These are phyloP conservation scores for Boletellus sp. DNA, from an alignment of 1,284 basidiomycete species.

Conservation along the genomic window DNA sequence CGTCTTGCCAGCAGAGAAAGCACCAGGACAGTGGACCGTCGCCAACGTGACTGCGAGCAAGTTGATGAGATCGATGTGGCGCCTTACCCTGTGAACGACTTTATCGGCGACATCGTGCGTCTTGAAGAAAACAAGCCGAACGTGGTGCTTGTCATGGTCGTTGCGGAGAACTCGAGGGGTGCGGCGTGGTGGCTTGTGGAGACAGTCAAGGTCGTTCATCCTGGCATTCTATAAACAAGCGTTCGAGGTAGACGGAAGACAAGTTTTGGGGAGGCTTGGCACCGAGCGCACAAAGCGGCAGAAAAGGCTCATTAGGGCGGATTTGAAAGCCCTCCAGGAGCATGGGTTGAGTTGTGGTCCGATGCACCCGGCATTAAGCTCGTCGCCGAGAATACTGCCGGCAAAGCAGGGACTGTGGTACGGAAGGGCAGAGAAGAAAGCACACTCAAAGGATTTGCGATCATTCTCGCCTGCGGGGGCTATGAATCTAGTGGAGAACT, in stretches of 20 bases:
- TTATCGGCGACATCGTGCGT: conserved; percentile 56
- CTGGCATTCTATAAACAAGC: conserved; percentile 64
- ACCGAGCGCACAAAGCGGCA: conserved; percentile 55
- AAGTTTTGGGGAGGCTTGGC: conserved; percentile 70
- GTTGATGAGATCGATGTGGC: conserved; percentile 52
- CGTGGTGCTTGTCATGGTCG: conserved; percentile 42
- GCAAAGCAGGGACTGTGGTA: conserved; percentile 48
- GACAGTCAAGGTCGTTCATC: conserved; percentile 49
- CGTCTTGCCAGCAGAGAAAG: conserved; percentile 64
- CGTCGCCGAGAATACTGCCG: conserved; percentile 35
- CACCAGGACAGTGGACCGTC: conserved; percentile 58
- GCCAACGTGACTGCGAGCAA: conserved; percentile 43
- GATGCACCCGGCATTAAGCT: conserved; percentile 47
- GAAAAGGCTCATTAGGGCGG: conserved; percentile 61
- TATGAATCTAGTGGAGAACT: conserved; percentile 56
- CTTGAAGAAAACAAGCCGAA: conserved; percentile 51
- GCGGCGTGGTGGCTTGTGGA: conserved; percentile 55
- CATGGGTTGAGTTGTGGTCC: conserved; percentile 57
- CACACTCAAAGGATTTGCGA: conserved; percentile 38
- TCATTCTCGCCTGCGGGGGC: conserved; percentile 62
- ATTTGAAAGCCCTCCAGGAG: conserved; percentile 46
- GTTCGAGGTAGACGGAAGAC: conserved; percentile 56
- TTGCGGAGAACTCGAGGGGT: conserved; percentile 55
- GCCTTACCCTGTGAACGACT: conserved; percentile 53
- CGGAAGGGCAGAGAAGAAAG: conserved; percentile 36